Evolutionary conservation across 2,329 filamentous ascomycete genomes (phyloP), one percentile per base, ranked within the genome.

Genomic region (Curvularia lunata): DNA sequence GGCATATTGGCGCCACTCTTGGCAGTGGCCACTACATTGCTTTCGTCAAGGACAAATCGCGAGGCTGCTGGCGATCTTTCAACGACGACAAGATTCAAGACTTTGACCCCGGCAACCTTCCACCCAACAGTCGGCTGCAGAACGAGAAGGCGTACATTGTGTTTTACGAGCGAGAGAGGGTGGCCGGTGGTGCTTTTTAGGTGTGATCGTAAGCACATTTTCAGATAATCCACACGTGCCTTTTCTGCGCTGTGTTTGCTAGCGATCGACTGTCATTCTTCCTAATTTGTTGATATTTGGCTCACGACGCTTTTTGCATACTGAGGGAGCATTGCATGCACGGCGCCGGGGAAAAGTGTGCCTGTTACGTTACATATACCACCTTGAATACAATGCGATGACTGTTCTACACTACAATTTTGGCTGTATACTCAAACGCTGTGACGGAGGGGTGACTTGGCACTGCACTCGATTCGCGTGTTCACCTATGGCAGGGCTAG

Each of bases 1-100:
- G 90, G 61, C 93, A 97, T 74, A 77, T 85, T 4, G 93, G 93
- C 21, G 79, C 79, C 1, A 86, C 83, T 1, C 81, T 90, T 51
- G 85, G 86, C 37, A 86, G 85, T 49, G 93, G 93, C 0, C 93
- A 97, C 77, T 97, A 97, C 75, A 88, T 89, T 52, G 84, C 88
- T 3, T 87, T 90, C 27, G 79, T 79, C 43, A 80, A 78, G 54
- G 81, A 83, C 58, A 74, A 72, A 41, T 75, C 81, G 30, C 79
- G 84, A 27, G 81, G 82, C 25, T 83, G 81, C 58, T 89, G 86
- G 86, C 79, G 85, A 28, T 81, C 81, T 46, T 88, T 86, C 64
- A 87, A 89, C 63, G 86, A 89, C 40, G 72, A 75, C 27, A 65
- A 68, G 53, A 78, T 82, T 12, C 78, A 73, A 3, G 85, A 88